Evolutionary conservation across 108 stramenopile genomes (phyloP), one percentile per base, ranked within the genome.

Genomic region (Cyclostephanos invisitatus): DNA sequence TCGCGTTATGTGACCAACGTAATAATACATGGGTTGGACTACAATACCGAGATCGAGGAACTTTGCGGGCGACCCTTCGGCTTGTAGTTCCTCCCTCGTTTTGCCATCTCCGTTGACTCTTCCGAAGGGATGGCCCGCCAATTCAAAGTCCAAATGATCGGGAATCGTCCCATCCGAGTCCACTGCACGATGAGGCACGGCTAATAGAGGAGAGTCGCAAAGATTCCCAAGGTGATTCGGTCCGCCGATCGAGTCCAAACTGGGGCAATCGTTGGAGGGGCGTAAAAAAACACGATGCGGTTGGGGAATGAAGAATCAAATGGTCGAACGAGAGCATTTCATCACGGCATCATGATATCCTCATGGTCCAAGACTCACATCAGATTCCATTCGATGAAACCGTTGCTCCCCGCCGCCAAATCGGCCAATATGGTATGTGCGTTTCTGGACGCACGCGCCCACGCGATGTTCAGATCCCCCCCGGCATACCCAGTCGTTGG

Each of bases 301-400:
- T 10, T 20, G 21, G n/a, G n/a, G n/a, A n/a, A n/a, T n/a, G 17
- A 46, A 56, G 18, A 25, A 64, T 18, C 5, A 44, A 54, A 14
- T 7, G 27, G 18, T 0, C 22, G 75, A 49, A 36, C 21, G 20
- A 36, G 66, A 46, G n/a, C 11, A 24, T 54, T 27, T 28, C 59
- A 15, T 46, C 12, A 46, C 44, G 15, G 15, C 44, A 42, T 42
- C 2, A 76, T n/a, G 11, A 61, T 53, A 27, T 12, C 4, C 38
- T 21, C 55, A 22, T 35, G 8, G 9, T 7, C 0, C 12, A 32
- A 27, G 15, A 81, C 82, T 74, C 73, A 88, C 79, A 97, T 62
- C 66, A 96, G 46, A 71, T 97, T 96, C 97, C 96, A 96, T 83
- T 95, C 93, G 48, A 95, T 86, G 87, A 95, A 96, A 5, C 92